Percentiles rank a stretch among this genome's conserved stretches.
Evolutionary conservation across 176 grass and related monocot species (phyloP).

Genomic region (Cenchrus purpureus): DNA sequence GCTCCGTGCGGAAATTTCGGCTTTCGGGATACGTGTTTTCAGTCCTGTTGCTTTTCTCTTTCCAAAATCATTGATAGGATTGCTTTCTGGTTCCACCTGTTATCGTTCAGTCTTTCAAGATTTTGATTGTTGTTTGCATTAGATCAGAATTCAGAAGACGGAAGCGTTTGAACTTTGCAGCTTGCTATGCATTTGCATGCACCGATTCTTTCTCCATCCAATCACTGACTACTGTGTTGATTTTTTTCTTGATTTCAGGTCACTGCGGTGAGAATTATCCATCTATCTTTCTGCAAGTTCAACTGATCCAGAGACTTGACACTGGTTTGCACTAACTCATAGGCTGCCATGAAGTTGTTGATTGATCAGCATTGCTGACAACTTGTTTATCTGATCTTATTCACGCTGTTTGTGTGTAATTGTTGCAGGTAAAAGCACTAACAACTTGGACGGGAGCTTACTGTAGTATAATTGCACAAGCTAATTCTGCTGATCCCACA

Average conservation of each 20-base stretch:
- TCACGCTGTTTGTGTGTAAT: constrained; percentile 22
- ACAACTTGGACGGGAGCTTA: not conserved
- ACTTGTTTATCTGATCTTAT: constrained; percentile 20
- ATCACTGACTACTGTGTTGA: not conserved
- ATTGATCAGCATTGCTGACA: constrained; percentile 3
- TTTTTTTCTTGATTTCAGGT: constrained; percentile 29
- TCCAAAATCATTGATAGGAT: not conserved
- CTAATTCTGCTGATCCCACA: not conserved
- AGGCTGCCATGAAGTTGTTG: not conserved
- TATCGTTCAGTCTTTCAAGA: not conserved
- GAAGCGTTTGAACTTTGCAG: constrained; percentile 2
- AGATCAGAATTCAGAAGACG: not conserved
- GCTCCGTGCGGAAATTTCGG: not conserved
- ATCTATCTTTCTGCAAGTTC: constrained; percentile 23
- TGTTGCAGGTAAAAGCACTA: constrained; percentile 20
- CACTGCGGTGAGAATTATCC: not conserved
- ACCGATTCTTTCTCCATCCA: constrained; percentile 5
- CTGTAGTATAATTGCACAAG: not conserved
- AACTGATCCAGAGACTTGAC: not conserved
- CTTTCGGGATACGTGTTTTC: not conserved
- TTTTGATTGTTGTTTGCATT: not conserved
- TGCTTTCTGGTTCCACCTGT: not conserved
- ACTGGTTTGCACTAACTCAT: constrained; percentile 34
- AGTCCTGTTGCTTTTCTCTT: not conserved
- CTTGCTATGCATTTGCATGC: constrained; percentile 6